Evolutionary conservation across 805 yeast species (phyloP), one percentile per base, ranked within the genome.

Genomic region (Metschnikowia lunata): DNA sequence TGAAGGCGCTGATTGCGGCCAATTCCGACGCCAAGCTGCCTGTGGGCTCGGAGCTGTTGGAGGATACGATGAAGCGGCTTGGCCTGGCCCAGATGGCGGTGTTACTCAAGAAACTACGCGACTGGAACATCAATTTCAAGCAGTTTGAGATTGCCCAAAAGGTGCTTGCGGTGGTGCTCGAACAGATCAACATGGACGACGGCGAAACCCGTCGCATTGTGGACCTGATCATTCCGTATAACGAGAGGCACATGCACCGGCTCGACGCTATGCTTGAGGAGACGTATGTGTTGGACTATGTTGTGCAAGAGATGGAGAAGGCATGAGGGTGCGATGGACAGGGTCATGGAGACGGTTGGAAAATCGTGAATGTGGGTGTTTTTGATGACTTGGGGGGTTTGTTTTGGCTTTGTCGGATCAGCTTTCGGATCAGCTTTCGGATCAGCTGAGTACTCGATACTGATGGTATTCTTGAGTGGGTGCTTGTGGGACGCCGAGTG

Each of bases 51-150:
- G 55, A 62, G 35, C 71, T 75, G 37, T 75, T 93, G 37, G 97
- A 89, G 55, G 60, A 69, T 12, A 77, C 83, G 9, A 76, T 93
- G 34, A 68, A 75, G 5, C 61, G 64, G 10, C 72, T 93, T 43
- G 76, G 70, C 26, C 69, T 77, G 30, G 84, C 80, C 1, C 86
- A 85, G 56, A 63, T 90, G 23, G 54, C 75, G 34, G 59, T 70
- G 10, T 62, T 93, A 23, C 76, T 93, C 62, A 78, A 79, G 57
- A 82, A 95, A 56, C 73, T 90, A 15, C 79, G 97, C 55, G 96
- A 88, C 60, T 93, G 99, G 99, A 93, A 93, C 62, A 83, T 95
- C 36, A 91, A 88, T 62, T 85, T 87, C 42, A 80, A 81, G 57
- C 82, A 88, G 31, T 87, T 87, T 58, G 80, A 77, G 40, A 77